Percentiles rank a stretch among this genome's conserved stretches.
phyloP scores from a whole-genome alignment of 345 rosid genomes.

The Euphorbia lathyris region DNA sequence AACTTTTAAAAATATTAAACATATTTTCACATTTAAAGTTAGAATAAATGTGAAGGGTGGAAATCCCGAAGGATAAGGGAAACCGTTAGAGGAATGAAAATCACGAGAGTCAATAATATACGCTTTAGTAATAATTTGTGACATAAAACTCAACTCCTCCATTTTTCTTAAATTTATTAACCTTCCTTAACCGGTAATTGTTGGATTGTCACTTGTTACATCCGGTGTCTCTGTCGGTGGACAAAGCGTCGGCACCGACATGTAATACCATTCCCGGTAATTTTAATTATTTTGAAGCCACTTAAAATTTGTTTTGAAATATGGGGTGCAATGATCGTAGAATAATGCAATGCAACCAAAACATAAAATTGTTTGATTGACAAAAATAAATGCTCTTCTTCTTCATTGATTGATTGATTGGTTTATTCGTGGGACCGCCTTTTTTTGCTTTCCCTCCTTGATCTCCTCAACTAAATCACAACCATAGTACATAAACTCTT shows the following conservation, averaged over 20 bases:
- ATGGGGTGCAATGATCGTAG: not conserved
- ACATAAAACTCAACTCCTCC: slow-evolving; percentile 7
- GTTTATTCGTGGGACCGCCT: not conserved
- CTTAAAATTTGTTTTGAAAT: not conserved
- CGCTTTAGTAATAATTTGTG: slow-evolving; percentile 20
- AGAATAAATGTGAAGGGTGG: slow-evolving; percentile 20
- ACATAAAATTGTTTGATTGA: too few species aligned
- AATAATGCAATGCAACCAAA: too few species aligned
- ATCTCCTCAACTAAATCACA: too few species aligned
- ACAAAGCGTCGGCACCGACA: slow-evolving; percentile 52
- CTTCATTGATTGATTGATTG: slow-evolving; percentile 4
- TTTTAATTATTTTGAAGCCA: not conserved
- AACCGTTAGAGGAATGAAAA: slow-evolving; percentile 29
- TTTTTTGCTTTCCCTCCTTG: slow-evolving; percentile 6
- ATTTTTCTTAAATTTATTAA: not conserved
- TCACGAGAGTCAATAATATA: slow-evolving; percentile 23
- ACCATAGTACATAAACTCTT: too few species aligned
- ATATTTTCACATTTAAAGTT: too few species aligned
- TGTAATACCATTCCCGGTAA: slow-evolving; percentile 36
- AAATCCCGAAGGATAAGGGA: slow-evolving; percentile 14
- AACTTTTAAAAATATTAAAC: too few species aligned
- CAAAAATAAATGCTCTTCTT: too few species aligned
- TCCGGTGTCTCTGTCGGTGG: slow-evolving; percentile 43
- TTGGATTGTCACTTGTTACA: slow-evolving; percentile 11
- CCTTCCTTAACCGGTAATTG: slow-evolving; percentile 26